Evolutionary conservation across 768 basidiomycete genomes (phyloP), one percentile per base, ranked within the genome.

Genomic region (Neoboletus subvelutipes): DNA sequence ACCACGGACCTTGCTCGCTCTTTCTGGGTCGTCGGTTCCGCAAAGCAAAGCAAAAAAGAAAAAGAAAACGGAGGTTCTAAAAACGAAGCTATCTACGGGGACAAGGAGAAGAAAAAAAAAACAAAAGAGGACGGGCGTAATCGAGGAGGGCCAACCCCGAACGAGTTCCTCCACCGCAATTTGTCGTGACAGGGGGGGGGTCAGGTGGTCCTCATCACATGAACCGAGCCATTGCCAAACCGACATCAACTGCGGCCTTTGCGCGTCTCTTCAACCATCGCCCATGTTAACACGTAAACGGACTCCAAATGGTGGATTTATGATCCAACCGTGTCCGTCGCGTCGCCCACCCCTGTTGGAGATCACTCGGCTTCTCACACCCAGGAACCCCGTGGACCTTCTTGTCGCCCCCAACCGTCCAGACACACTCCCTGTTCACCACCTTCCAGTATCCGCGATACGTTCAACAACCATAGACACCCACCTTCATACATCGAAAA

Each of bases 401-500:
- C 7, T 9, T 10, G 8, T 29, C 29, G n/a, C n/a, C n/a, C n/a
- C n/a, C 17, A 17, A 18, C 36, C 34, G 13, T 15, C 34, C n/a
- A n/a, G 15, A 36, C 8, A 7, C 7, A 37, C 10, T 28, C 45
- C 45, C 45, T 46, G n/a, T 15, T n/a, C n/a, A 20, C n/a, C 12
- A 9, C 45, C 45, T 29, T 29, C 12, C 4, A 29, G 46, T 15
- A 15, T n/a, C 29, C n/a, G 29, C 20, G n/a, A 47, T 15, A 8
- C 28, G n/a, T 5, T 2, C 5, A 22, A 8, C 24, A 22, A 1
- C 13, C 9, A 5, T 28, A 10, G 26, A 42, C 13, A 26, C 45
- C 39, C 28, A 54, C 41, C 48, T 28, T 71, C 67, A 89, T 4
- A 91, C 85, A 67, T 87, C 86, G 68, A 92, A 91, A 29, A 89